phyloP scores from a whole-genome alignment of 495 filamentous ascomycete genomes.

The Lasiosphaeria miniovina region DNA sequence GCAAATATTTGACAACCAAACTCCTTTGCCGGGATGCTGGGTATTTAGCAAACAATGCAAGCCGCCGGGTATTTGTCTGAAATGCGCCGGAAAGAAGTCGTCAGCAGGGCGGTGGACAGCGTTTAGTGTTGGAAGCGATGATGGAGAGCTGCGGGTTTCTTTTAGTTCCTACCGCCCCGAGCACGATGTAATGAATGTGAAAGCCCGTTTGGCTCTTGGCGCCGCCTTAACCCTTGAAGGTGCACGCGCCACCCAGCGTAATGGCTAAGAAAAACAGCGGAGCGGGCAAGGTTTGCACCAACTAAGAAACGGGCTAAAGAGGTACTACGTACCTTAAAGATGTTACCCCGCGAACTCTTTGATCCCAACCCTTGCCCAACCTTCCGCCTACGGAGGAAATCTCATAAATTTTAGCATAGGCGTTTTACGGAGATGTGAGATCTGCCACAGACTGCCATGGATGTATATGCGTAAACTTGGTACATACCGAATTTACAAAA shows the following conservation, averaged over 20 bases:
- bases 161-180: background rate
- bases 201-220: background rate
- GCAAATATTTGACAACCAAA: no score
- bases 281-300: no score
- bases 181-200: background rate
- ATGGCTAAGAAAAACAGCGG: no score
- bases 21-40: no score
- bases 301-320: no score
- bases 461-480: no score
- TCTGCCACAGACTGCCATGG: no score
- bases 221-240: background rate
- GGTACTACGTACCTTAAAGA: background rate
- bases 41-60: no score
- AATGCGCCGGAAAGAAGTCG: no score
- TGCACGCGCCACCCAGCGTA: background rate
- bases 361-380: background rate
- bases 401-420: background rate
- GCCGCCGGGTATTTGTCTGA: no score
- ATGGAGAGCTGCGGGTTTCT: background rate
- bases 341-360: background rate
- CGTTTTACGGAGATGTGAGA: background rate
- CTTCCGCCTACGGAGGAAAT: background rate
- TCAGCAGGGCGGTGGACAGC: no score
- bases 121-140: background rate
- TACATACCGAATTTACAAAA: no score